Base-by-base conservation (phyloP, 1,139 yeast genomes). In the Taphrina deformans region DNA sequence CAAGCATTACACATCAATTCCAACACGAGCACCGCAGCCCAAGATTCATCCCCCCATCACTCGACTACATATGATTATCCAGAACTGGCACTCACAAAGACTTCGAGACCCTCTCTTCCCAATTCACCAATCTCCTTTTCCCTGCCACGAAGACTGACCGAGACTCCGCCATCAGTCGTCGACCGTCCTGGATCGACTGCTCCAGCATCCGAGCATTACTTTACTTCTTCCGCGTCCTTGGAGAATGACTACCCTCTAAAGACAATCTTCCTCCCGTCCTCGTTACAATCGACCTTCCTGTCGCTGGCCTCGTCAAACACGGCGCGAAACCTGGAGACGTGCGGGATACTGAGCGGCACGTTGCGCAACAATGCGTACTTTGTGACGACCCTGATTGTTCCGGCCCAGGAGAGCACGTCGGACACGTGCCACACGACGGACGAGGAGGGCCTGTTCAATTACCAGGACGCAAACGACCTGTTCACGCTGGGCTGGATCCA, bases 401-500 rank as follows among this genome's bases (percentile, higher is more conserved):
- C 88, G 0, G 81, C 81, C 65, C 88, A 85, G 71, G 82, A 79
- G 51, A 80, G 85, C 5, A 85, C 88, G 1, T 72, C 82, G 14
- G 84, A 84, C 71, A 83, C 87, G 3, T 85, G 88, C 72, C 76
- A 77, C 53, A 84, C 87, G 10, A 78, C 78, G 18, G 79, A 83
- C 71, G 88, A 85, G 69, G 87, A 83, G 69, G 73, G 75, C 6
- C 72, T 84, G 68, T 83, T 84, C 70, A 82, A 80, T 51, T 82
- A 77, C 69, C 78, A 83, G 58, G 87, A 84, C 70, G 69, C 74
- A 45, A 75, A 81, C 64, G 85, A 82, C 68, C 73, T 85, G 51
- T 83, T 85, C 69, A 81, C 85, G 26, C 75, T 85, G 1, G 88
- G 88, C 7, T 85, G 88, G 88, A 85, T 85, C 62, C 88, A 85